Conservation (phyloP, 805 yeast species). For the Kodamaea hsintzibuensis region DNA sequence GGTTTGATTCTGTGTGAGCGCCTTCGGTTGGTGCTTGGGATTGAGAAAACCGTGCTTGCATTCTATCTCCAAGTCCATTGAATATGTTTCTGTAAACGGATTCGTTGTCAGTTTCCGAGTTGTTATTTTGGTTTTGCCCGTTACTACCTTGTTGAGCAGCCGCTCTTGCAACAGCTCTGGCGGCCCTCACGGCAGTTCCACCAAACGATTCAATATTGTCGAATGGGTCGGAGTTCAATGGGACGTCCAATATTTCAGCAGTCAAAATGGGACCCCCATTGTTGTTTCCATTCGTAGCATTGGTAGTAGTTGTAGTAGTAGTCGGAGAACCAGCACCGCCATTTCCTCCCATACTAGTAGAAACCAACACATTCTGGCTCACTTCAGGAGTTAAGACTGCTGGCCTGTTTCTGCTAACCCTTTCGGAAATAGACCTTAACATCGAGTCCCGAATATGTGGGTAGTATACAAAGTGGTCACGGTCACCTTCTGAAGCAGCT, state of each 20-base stretch:
- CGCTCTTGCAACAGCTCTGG: background rate
- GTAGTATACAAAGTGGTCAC: conserved; percentile 27
- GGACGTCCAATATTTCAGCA: conserved; percentile 7
- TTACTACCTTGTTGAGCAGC: background rate
- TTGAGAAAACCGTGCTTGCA: conserved; percentile 17
- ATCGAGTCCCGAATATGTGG: conserved; percentile 24
- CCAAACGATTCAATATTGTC: background rate
- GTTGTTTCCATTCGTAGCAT: conserved; percentile 11
- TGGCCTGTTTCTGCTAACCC: conserved; percentile 36
- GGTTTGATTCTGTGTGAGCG: background rate
- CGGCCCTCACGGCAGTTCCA: background rate
- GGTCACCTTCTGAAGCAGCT: conserved; percentile 24
- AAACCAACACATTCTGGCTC: conserved; percentile 31
- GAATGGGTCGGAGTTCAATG: conserved; percentile 2
- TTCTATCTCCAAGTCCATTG: conserved; percentile 24
- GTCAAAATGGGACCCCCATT: conserved; percentile 11
- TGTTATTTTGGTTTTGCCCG: background rate
- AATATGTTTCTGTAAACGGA: conserved; percentile 19
- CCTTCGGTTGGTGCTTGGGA: background rate
- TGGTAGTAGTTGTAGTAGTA: conserved; percentile 12
- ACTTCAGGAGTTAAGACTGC: conserved; percentile 39
- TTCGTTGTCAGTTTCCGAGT: background rate
- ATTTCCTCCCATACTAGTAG: conserved; percentile 22
- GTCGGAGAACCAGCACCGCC: conserved; percentile 12
- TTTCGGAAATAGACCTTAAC: conserved; percentile 26